phyloP scores from a whole-genome alignment of 768 basidiomycete genomes.

The Collybiopsis luxurians region DNA sequence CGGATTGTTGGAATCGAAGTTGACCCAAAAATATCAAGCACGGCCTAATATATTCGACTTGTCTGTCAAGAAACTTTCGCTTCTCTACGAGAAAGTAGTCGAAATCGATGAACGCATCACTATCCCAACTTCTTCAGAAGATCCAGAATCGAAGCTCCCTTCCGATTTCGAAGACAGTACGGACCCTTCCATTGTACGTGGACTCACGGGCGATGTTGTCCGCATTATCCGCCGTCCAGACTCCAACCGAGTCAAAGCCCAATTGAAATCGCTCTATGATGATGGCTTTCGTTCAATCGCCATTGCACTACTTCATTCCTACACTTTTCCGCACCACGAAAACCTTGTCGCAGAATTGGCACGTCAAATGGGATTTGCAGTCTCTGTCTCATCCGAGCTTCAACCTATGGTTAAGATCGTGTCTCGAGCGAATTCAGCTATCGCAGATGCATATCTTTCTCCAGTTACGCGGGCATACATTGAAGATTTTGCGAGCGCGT shows the following conservation, averaged over 20 bases:
- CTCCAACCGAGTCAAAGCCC: slow-evolving; percentile 17
- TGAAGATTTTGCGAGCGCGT: slow-evolving; percentile 38
- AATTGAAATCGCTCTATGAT: slow-evolving; percentile 33
- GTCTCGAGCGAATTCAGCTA: slow-evolving; percentile 35
- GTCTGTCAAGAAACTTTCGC: slow-evolving; percentile 45
- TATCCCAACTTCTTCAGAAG: slow-evolving; percentile 59
- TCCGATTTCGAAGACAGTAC: neutral
- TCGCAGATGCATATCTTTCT: slow-evolving; percentile 46
- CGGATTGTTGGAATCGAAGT: slow-evolving; percentile 38
- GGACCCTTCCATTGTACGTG: slow-evolving; percentile 10
- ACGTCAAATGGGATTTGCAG: slow-evolving; percentile 34
- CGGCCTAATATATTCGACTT: slow-evolving; percentile 67
- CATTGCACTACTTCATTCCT: slow-evolving; percentile 41
- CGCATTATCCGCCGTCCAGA: slow-evolving; percentile 32
- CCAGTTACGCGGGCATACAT: slow-evolving; percentile 37
- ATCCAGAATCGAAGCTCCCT: slow-evolving; percentile 39
- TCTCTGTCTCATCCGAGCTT: slow-evolving; percentile 38
- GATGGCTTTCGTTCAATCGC: slow-evolving; percentile 37
- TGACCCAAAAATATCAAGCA: slow-evolving; percentile 27
- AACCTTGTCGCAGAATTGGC: slow-evolving; percentile 32
- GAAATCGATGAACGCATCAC: slow-evolving; percentile 47
- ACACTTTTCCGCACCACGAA: slow-evolving; percentile 40
- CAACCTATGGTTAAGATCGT: slow-evolving; percentile 36
- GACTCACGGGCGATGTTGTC: slow-evolving; percentile 38
- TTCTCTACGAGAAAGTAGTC: slow-evolving; percentile 35